These are phyloP conservation scores for Cladobotryum protrusum DNA, from an alignment of 2,329 filamentous ascomycete genomes.

Conservation along the genomic window DNA sequence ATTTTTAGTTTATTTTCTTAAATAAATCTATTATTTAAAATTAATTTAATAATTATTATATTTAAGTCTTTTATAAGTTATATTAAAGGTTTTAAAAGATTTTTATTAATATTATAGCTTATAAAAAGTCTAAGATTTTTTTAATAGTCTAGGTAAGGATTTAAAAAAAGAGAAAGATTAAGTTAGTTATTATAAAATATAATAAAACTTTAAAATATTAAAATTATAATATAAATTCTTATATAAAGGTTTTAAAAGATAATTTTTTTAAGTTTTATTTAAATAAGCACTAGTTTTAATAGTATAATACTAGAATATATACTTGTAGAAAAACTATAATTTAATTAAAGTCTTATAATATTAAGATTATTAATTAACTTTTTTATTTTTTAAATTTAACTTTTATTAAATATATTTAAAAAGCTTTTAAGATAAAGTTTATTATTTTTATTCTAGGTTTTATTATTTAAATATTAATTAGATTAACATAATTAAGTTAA, in stretches of 20 bases:
- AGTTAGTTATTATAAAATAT: neutral
- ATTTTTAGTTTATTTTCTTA: no score
- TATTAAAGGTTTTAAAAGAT: neutral
- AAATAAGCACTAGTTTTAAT: no score
- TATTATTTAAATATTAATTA: no score
- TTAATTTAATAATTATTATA: neutral
- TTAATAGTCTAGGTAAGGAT: neutral
- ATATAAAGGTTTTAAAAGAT: neutral
- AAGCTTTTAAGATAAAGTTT: neutral
- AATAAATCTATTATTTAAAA: neutral
- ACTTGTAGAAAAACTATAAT: no score
- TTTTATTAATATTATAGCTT: neutral
- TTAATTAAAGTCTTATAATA: no score
- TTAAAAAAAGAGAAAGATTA: neutral
- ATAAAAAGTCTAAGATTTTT: neutral
- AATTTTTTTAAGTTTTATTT: no score
- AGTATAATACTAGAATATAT: no score
- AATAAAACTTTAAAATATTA: neutral
- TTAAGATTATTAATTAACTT: no score
- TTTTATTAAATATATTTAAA: neutral
- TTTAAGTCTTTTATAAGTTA: neutral
- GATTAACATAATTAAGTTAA: no score
- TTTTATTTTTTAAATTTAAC: neutral
- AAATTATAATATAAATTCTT: neutral
- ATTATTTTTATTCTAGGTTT: neutral